phyloP scores from a whole-genome alignment of 495 filamentous ascomycete species.

The Penicillium crystallinum region DNA sequence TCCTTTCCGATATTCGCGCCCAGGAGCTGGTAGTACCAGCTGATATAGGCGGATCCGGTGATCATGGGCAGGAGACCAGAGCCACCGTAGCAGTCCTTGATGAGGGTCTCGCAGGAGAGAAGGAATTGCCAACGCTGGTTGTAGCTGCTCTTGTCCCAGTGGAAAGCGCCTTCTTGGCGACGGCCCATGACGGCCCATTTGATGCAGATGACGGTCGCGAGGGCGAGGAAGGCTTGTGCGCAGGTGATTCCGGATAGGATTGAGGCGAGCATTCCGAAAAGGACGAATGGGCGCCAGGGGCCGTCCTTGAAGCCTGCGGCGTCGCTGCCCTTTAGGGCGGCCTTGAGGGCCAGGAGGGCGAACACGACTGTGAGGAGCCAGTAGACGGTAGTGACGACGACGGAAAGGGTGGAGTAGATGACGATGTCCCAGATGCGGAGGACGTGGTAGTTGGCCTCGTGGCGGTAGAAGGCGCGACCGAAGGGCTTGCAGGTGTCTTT shows the following conservation, averaged over 20 bases:
- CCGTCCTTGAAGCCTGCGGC: slow-evolving; percentile 9
- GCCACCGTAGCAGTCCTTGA: slow-evolving; percentile 37
- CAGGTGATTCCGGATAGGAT: slow-evolving; percentile 24
- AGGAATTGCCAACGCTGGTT: slow-evolving; percentile 45
- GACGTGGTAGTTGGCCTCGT: slow-evolving; percentile 36
- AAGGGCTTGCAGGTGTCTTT: slow-evolving; percentile 26
- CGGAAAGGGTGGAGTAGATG: slow-evolving; percentile 32
- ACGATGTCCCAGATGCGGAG: slow-evolving; percentile 33
- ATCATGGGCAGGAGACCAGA: slow-evolving; percentile 39
- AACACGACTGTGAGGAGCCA: slow-evolving; percentile 35
- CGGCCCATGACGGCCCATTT: slow-evolving; percentile 43
- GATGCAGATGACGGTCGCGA: slow-evolving; percentile 28
- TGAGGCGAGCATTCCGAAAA: slow-evolving; percentile 26
- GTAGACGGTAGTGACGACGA: slow-evolving; percentile 30
- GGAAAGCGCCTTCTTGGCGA: slow-evolving; percentile 35
- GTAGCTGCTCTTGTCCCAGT: slow-evolving; percentile 43
- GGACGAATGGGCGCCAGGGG: slow-evolving; percentile 23
- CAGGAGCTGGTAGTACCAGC: slow-evolving; percentile 38
- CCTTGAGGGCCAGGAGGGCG: slow-evolving; percentile 16
- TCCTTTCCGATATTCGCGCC: slow-evolving; percentile 41
- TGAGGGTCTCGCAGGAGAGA: slow-evolving; percentile 38
- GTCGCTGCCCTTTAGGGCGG: slow-evolving; percentile 9
- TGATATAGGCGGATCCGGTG: slow-evolving; percentile 35
- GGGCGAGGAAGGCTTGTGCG: slow-evolving; percentile 26
- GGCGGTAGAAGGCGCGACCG: slow-evolving; percentile 41